Evolutionary conservation across 2,329 filamentous ascomycete genomes (phyloP).

Genomic region (Aspergillus texensis): DNA sequence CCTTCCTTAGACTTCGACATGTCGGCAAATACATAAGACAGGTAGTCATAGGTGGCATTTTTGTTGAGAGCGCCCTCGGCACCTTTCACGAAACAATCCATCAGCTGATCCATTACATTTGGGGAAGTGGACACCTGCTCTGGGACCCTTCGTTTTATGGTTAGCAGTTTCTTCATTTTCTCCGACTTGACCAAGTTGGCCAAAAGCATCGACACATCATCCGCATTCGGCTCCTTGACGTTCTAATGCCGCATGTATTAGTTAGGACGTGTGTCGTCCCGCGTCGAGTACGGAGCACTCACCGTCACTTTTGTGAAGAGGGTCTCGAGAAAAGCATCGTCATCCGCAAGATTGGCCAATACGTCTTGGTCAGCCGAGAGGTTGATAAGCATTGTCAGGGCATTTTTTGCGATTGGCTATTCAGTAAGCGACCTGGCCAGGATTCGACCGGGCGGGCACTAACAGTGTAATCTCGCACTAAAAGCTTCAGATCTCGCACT

Average conservation of each 20-base stretch:
- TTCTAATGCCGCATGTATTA: constrained; percentile 30
- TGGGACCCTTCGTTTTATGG: constrained; percentile 68
- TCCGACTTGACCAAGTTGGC: constrained; percentile 88
- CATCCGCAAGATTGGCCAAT: constrained; percentile 70
- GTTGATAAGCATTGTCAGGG: constrained; percentile 74
- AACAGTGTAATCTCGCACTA: constrained; percentile 82
- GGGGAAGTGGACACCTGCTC: constrained; percentile 72
- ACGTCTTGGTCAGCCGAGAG: constrained; percentile 83
- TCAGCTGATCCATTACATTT: constrained; percentile 80
- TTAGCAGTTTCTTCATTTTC: constrained; percentile 68
- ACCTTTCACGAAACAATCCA: constrained; percentile 96
- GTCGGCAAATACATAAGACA: constrained; percentile 92
- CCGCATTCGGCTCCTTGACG: constrained; percentile 73
- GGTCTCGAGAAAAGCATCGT: constrained; percentile 78
- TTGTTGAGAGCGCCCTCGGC: constrained; percentile 81
- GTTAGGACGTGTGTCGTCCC: not conserved
- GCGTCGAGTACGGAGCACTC: constrained; percentile 54
- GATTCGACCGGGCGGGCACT: constrained; percentile 32
- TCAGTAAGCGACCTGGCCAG: not conserved
- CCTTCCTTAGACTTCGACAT: constrained; percentile 79
- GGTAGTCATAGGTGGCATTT: constrained; percentile 84
- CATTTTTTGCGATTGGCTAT: constrained; percentile 89
- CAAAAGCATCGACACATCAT: constrained; percentile 86
- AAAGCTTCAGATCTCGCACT: constrained; percentile 81
- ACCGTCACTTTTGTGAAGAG: constrained; percentile 74